These are phyloP conservation scores for Botrytis fabae DNA, from an alignment of 2,329 filamentous ascomycete species.

Conservation along the genomic window DNA sequence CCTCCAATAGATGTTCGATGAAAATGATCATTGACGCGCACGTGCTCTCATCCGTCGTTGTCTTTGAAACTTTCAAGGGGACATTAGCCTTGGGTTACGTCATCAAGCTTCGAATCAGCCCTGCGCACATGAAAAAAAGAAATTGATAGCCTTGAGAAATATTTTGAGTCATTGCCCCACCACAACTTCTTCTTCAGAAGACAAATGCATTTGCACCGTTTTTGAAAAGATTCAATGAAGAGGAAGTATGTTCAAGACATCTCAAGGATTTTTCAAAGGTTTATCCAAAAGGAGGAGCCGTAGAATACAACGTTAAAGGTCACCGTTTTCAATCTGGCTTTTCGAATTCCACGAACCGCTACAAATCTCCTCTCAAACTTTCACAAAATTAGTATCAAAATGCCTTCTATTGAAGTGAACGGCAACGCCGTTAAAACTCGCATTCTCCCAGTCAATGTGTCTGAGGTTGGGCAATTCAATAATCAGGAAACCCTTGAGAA, in stretches of 20 bases:
- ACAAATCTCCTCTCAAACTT: constrained; percentile 24
- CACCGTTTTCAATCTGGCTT: constrained; percentile 31
- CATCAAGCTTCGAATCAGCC: background rate
- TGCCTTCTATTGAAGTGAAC: constrained; percentile 30
- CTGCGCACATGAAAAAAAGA: background rate
- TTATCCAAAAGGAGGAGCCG: constrained; percentile 37
- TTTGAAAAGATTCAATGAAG: constrained; percentile 2
- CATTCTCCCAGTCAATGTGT: constrained; percentile 32
- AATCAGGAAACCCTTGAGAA: constrained; percentile 34
- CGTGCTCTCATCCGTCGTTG: background rate
- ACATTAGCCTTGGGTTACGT: background rate
- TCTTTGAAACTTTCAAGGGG: background rate
- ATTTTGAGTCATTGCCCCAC: constrained; percentile 20
- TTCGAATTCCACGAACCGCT: constrained; percentile 24
- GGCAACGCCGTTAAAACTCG: constrained; percentile 31
- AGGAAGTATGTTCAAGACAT: constrained; percentile 34
- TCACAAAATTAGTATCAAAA: constrained; percentile 25
- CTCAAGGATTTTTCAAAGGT: constrained; percentile 27
- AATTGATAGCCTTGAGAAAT: constrained; percentile 9
- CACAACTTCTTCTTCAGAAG: constrained; percentile 8
- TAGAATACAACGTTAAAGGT: constrained; percentile 33
- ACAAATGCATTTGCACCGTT: constrained; percentile 14
- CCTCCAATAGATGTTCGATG: background rate
- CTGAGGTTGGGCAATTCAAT: constrained; percentile 34
- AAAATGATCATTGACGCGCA: background rate